Conservation (phyloP, 495 filamentous ascomycete genomes). For the Lophium mytilinum region DNA sequence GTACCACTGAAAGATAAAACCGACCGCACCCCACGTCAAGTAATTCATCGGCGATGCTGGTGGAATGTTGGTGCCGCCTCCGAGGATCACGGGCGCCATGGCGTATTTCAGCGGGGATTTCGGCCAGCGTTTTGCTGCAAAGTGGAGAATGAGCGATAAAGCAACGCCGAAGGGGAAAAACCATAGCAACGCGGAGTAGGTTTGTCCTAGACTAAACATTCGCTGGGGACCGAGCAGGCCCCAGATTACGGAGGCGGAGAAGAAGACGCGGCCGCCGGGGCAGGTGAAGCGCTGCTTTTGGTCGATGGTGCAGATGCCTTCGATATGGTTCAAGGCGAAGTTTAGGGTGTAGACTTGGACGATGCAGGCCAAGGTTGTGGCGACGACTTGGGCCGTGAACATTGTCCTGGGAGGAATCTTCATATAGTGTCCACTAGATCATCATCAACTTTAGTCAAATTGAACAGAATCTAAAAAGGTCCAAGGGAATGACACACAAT, state of each 20-base stretch:
- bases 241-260: slow-evolving; percentile 62
- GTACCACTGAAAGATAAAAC: slow-evolving; percentile 55
- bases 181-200: slow-evolving; percentile 55
- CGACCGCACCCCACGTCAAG: slow-evolving; percentile 59
- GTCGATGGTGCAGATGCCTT: slow-evolving; percentile 50
- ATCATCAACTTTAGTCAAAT: neutral
- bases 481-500: neutral
- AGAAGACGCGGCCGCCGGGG: slow-evolving; percentile 60
- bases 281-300: slow-evolving; percentile 60
- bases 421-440: slow-evolving; percentile 55
- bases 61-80: slow-evolving; percentile 54
- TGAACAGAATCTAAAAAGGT: too few species aligned
- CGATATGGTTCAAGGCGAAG: slow-evolving; percentile 54
- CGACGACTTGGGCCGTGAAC: slow-evolving; percentile 58
- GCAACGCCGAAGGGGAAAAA: slow-evolving; percentile 57
- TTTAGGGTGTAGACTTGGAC: slow-evolving; percentile 59
- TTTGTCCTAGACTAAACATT: slow-evolving; percentile 60
- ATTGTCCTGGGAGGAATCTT: slow-evolving; percentile 63
- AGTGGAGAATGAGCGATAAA: slow-evolving; percentile 49
- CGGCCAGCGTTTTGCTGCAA: slow-evolving; percentile 36
- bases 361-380: slow-evolving; percentile 50
- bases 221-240: slow-evolving; percentile 58
- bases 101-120: slow-evolving; percentile 48
- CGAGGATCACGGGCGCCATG: slow-evolving; percentile 62
- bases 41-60: slow-evolving; percentile 64